A percentile compares a stretch with the other conserved stretches of the same genome.
Conservation (phyloP, 2,329 filamentous ascomycete genomes). For the Zymoseptoria ardabiliae region DNA sequence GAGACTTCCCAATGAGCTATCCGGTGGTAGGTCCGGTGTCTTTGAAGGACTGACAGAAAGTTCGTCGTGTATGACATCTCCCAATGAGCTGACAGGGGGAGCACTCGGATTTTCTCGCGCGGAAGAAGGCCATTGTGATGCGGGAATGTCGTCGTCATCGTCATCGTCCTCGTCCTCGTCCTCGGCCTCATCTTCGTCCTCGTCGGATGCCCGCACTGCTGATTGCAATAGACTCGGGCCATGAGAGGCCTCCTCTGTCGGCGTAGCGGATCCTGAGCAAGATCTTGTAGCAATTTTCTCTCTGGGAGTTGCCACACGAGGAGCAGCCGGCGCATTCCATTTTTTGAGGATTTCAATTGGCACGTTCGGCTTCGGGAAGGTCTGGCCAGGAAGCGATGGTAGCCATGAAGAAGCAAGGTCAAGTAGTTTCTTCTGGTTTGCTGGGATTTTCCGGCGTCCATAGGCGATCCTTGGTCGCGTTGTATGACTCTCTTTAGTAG, state of each 20-base stretch:
- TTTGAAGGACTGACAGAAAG: background rate
- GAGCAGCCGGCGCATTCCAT: conserved; percentile 15
- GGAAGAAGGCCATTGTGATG: background rate
- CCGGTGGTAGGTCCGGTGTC: background rate
- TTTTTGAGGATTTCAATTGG: conserved; percentile 29
- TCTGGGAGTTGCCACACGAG: background rate
- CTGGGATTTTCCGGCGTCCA: conserved; percentile 30
- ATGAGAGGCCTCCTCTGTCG: background rate
- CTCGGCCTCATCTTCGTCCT: background rate
- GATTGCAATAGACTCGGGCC: background rate
- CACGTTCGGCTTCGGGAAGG: conserved; percentile 33
- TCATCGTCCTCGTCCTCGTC: background rate
- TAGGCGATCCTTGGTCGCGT: conserved; percentile 13
- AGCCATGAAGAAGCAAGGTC: conserved; percentile 37
- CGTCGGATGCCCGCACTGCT: background rate
- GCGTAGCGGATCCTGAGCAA: background rate
- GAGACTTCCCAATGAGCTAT: background rate
- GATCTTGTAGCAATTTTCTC: background rate
- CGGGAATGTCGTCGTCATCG: background rate
- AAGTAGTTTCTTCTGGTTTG: conserved; percentile 45
- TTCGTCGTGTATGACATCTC: background rate
- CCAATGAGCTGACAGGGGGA: background rate
- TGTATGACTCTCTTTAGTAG: background rate
- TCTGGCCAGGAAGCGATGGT: conserved; percentile 29
- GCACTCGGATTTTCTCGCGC: background rate